Base-by-base conservation (phyloP, 495 filamentous ascomycete genomes). In the Xylaria bambusicola region DNA sequence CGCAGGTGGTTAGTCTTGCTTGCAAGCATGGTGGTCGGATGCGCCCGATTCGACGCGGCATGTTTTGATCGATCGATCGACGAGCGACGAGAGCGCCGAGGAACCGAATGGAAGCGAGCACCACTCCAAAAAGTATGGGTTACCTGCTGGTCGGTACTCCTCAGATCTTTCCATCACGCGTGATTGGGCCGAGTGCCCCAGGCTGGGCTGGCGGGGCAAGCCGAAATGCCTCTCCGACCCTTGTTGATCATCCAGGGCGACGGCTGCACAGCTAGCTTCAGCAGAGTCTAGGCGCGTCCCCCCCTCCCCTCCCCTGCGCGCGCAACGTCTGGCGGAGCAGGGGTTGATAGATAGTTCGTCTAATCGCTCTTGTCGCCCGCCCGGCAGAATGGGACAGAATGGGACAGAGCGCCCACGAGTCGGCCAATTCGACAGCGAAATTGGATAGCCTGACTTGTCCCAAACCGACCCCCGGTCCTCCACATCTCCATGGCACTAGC, bases 241-340 rank as follows among this genome's bases (percentile, higher is more conserved):
- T 38, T 36, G 49, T 24, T 10, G 18, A 24, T 20, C 5, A 15
- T 52, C 33, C 13, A 54, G 38, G 38, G 52, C 52, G 5, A 33
- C 29, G 24, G 36, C 52, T 20, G 38, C 18, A 42, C 38, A 38
- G 52, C 52, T 54, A 26, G 52, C 52, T 33, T 54, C 52, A 54
- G 52, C 52, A 42, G 52, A 54, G 38, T 44, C 38, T 54, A 54
- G 52, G 52, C 52, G 52, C 52, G 50, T 41, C 7, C 10, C 29
- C 10, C 5, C 24, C 7, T 33, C 29, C 10, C 5, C 24, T 54
- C 52, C 52, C 52, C 52, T 54, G 52, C 52, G 38, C n/a, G 31
- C 52, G 38, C 52, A 23, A 54, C 52, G 52, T 54, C 52, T 42
- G 35, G 24, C 29, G 26, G 38, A 21, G 38, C 38, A 33, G 26